Evolutionary conservation across 192 early-diverging fungal genomes (phyloP).

Genomic region (Mortierella hygrophila): DNA sequence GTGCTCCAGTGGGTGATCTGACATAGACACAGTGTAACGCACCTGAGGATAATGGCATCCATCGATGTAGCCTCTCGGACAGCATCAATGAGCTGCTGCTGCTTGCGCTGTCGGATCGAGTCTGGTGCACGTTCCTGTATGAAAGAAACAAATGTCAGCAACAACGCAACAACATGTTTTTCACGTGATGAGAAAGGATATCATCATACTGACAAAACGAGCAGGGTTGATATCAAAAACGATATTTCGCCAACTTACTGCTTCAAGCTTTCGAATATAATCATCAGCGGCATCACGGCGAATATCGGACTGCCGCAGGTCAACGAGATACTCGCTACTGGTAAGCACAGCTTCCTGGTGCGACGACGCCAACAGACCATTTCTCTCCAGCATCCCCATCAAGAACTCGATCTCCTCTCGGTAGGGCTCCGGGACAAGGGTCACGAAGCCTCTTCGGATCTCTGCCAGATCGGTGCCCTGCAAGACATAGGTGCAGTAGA

Average conservation of each 20-base stretch:
- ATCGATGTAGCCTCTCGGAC: neutral
- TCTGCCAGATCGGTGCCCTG: neutral
- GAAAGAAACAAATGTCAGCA: neutral
- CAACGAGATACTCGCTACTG: neutral
- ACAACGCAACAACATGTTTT: neutral
- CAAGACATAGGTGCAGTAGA: neutral
- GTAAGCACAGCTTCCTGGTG: too few relatives aligned
- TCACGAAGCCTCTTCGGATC: neutral
- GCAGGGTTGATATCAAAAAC: neutral
- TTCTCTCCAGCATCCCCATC: neutral
- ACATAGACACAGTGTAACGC: too few relatives aligned
- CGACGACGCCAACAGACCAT: neutral
- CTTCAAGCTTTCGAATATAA: neutral
- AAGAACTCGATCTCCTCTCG: neutral
- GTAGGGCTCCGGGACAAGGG: neutral
- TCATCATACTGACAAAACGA: neutral
- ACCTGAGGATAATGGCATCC: conserved; percentile 13
- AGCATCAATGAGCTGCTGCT: neutral
- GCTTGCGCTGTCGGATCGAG: neutral
- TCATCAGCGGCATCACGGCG: neutral
- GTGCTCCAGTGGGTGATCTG: neutral
- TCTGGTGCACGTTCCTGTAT: neutral
- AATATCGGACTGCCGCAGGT: neutral
- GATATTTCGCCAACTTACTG: neutral
- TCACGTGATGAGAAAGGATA: neutral